phyloP scores from a whole-genome alignment of 805 yeast genomes.

The Sugiyamaella qingdaonensis region DNA sequence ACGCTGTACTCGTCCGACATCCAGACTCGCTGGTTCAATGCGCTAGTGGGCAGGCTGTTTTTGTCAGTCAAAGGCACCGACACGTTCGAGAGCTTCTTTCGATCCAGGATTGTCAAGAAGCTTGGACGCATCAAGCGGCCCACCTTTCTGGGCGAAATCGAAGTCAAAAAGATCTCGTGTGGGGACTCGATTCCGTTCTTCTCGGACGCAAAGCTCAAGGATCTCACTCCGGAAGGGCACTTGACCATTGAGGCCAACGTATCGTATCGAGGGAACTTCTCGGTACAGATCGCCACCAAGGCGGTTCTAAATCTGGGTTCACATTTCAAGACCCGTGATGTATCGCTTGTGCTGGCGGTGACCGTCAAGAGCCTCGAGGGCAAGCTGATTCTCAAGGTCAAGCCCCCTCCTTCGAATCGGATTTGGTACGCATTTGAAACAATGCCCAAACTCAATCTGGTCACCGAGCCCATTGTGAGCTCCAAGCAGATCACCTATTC shows the following conservation, averaged over 20 bases:
- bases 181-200: slow-evolving; percentile 81
- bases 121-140: slow-evolving; percentile 78
- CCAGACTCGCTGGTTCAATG: slow-evolving; percentile 88
- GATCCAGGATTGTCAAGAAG: slow-evolving; percentile 61
- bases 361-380: slow-evolving; percentile 70
- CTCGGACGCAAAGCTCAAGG: slow-evolving; percentile 64
- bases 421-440: slow-evolving; percentile 84
- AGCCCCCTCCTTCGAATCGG: slow-evolving; percentile 88
- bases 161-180: slow-evolving; percentile 63
- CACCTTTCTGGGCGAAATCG: slow-evolving; percentile 79
- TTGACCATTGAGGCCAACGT: slow-evolving; percentile 57
- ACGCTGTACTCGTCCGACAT: slow-evolving; percentile 74
- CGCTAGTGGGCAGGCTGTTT: slow-evolving; percentile 77
- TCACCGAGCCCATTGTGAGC: slow-evolving; percentile 87
- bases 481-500: slow-evolving; percentile 74
- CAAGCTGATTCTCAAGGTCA: slow-evolving; percentile 60
- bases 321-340: slow-evolving; percentile 66
- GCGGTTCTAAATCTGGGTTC: slow-evolving; percentile 71
- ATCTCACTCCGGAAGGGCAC: slow-evolving; percentile 76
- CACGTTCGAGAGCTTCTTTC: slow-evolving; percentile 53
- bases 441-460: slow-evolving; percentile 71
- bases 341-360: slow-evolving; percentile 67
- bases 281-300: slow-evolving; percentile 75
- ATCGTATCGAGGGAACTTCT: slow-evolving; percentile 69
- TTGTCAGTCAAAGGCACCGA: slow-evolving; percentile 71